Conservation (phyloP, 129 eudicot species). For the Solidago caesia region DNA sequence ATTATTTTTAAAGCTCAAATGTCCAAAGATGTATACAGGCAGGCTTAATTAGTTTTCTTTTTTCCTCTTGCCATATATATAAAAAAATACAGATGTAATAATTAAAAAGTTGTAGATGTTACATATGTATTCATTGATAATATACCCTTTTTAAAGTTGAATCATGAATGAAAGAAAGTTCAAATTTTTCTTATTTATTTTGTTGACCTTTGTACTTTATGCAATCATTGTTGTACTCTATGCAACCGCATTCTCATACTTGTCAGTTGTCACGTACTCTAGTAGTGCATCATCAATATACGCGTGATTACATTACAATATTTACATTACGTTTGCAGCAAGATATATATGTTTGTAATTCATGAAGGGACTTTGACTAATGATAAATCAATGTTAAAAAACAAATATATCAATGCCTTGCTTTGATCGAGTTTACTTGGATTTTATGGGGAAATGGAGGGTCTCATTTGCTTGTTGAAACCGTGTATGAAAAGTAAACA, state of each 20-base stretch:
- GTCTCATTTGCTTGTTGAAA: slow-evolving; percentile 29
- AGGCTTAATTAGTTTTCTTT: slow-evolving; percentile 8
- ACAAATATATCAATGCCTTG: background rate
- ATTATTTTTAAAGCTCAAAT: slow-evolving; percentile 33
- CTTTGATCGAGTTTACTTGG: slow-evolving; percentile 29
- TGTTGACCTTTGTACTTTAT: slow-evolving; percentile 18
- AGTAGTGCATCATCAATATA: slow-evolving; percentile 16
- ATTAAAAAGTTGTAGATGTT: slow-evolving; percentile 29
- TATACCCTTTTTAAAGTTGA: slow-evolving; percentile 31
- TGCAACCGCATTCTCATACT: slow-evolving; percentile 18
- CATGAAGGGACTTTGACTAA: slow-evolving; percentile 24
- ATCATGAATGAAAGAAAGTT: slow-evolving; percentile 29
- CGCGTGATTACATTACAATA: slow-evolving; percentile 2
- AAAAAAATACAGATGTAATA: background rate
- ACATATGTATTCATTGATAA: slow-evolving; percentile 30
- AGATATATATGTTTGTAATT: slow-evolving; percentile 10
- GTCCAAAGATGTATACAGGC: slow-evolving; percentile 25
- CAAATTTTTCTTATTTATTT: background rate
- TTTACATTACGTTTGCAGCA: slow-evolving; percentile 4
- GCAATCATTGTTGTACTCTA: slow-evolving; percentile 16
- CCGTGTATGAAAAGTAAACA: slow-evolving; percentile 30
- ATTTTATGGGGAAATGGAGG: slow-evolving; percentile 24
- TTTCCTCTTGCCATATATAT: slow-evolving; percentile 1
- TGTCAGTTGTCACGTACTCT: background rate
- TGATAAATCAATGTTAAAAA: slow-evolving; percentile 21